phyloP scores from a whole-genome alignment of 139 green algal genomes.

The Volvox africanus region DNA sequence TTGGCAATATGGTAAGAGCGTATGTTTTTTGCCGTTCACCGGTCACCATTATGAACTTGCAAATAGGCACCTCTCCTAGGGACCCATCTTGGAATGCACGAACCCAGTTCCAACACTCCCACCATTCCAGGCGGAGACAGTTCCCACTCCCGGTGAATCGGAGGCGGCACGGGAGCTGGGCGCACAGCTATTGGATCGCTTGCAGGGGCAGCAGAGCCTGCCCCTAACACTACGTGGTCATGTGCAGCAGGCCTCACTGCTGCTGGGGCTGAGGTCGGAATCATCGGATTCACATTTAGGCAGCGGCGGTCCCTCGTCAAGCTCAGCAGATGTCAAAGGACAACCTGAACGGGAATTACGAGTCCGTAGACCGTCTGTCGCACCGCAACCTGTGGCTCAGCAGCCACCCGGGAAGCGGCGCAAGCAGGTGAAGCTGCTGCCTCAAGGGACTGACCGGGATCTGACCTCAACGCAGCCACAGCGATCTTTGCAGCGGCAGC shows the following conservation, averaged over 20 bases:
- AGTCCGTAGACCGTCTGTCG: too few relatives aligned
- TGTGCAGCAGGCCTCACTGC: neutral
- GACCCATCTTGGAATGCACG: too few relatives aligned
- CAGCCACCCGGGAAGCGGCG: too few relatives aligned
- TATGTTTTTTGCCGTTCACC: neutral
- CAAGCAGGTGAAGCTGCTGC: too few relatives aligned
- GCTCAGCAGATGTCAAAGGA: too few relatives aligned
- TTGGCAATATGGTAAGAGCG: neutral
- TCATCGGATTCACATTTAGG: too few relatives aligned
- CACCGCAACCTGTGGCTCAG: too few relatives aligned
- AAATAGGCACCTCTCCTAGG: too few relatives aligned
- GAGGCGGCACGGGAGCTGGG: neutral
- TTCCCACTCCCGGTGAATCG: neutral
- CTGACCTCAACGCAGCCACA: neutral
- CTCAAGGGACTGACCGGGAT: too few relatives aligned
- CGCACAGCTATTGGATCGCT: neutral
- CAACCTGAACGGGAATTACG: too few relatives aligned
- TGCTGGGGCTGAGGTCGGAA: constrained; percentile 5
- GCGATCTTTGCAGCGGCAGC: neutral
- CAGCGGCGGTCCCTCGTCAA: too few relatives aligned
- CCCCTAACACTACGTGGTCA: neutral
- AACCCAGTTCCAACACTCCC: neutral
- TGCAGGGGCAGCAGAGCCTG: neutral
- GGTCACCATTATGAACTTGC: too few relatives aligned
- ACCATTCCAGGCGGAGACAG: neutral